These are phyloP conservation scores for Metschnikowia proteae DNA, from an alignment of 805 yeast genomes.

Conservation along the genomic window DNA sequence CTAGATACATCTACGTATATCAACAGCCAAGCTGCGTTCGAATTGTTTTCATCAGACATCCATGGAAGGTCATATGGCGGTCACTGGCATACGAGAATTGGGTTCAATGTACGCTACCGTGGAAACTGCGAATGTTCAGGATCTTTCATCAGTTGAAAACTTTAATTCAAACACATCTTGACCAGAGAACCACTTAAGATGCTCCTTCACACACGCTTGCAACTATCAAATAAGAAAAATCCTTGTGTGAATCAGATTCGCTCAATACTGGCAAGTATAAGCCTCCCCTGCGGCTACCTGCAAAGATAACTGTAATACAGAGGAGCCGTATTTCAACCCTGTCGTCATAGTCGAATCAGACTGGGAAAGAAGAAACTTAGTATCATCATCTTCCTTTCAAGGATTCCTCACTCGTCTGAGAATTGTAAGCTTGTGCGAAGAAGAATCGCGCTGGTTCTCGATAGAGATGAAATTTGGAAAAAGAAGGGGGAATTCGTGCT, in stretches of 20 bases:
- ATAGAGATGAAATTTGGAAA: not conserved
- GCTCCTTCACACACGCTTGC: constrained; percentile 29
- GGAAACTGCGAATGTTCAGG: constrained; percentile 93
- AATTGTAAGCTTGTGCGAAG: constrained; percentile 22
- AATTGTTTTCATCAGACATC: constrained; percentile 67
- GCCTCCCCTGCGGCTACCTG: constrained; percentile 45
- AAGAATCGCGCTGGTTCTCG: constrained; percentile 14
- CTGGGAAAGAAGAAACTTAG: constrained; percentile 84
- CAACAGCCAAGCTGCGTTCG: not conserved
- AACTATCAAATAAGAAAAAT: constrained; percentile 15
- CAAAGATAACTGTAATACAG: constrained; percentile 36
- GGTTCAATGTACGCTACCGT: constrained; percentile 87
- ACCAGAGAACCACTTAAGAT: not conserved
- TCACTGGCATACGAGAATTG: constrained; percentile 81
- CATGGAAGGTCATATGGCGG: constrained; percentile 87
- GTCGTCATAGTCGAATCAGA: constrained; percentile 93
- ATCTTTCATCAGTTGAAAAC: constrained; percentile 64
- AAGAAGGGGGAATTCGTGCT: not conserved
- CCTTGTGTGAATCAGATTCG: constrained; percentile 52
- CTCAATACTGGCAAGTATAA: constrained; percentile 85
- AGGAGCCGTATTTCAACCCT: constrained; percentile 57
- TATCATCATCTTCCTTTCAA: constrained; percentile 37
- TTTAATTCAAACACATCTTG: not conserved
- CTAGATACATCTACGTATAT: too few species aligned
- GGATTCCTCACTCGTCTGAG: constrained; percentile 12